Evolutionary conservation across 108 stramenopile species (phyloP).

Genomic region (Stephanodiscus minutulus): DNA sequence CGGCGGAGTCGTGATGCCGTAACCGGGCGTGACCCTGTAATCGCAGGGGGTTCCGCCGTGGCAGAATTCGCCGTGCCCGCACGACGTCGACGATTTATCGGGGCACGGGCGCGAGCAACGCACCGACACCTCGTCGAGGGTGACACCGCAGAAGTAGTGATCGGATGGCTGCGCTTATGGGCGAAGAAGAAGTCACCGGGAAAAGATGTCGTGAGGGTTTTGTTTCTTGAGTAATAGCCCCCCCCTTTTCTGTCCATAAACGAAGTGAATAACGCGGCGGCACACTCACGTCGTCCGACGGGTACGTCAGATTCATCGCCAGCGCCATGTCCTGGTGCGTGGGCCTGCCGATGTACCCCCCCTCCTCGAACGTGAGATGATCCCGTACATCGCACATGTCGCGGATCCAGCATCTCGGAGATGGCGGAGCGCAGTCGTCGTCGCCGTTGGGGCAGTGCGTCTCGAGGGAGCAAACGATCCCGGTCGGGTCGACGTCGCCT

Average conservation of each 20-base stretch:
- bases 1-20: background rate
- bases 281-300: background rate
- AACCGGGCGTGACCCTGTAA: background rate
- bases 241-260: too few species aligned
- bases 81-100: background rate
- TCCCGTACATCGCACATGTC: background rate
- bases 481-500: background rate
- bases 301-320: background rate
- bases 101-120: background rate
- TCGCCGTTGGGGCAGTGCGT: background rate
- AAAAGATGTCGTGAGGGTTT: too few species aligned
- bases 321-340: background rate
- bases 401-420: background rate
- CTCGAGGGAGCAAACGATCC: background rate
- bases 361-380: background rate
- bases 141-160: background rate
- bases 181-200: too few species aligned
- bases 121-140: background rate
- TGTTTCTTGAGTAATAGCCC: too few species aligned
- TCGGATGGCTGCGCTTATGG: background rate
- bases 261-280: too few species aligned
- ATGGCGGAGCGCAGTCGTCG: background rate
- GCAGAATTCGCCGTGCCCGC: background rate
- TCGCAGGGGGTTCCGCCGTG: background rate
- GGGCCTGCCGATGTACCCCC: background rate